Conservation (phyloP, 2,329 filamentous ascomycete species). For the Penicillium freii region DNA sequence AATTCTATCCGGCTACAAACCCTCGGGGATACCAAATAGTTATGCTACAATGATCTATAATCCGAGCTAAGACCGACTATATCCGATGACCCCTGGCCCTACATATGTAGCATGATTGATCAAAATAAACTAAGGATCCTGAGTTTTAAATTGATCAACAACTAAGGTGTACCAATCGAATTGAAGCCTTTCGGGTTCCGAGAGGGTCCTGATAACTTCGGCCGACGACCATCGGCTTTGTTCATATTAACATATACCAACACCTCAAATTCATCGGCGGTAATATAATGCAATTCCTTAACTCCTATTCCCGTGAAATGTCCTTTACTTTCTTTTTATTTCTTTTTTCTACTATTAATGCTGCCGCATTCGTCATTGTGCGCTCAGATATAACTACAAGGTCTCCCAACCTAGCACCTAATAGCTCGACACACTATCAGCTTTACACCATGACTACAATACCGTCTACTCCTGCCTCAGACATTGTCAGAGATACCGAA, state of each 20-base stretch:
- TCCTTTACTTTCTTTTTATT: background rate
- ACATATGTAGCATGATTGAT: background rate
- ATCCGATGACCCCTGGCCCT: background rate
- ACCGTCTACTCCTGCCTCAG: background rate
- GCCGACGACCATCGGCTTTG: background rate
- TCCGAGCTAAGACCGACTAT: background rate
- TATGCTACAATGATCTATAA: background rate
- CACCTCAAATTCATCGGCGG: background rate
- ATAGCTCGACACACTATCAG: background rate
- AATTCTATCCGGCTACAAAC: background rate
- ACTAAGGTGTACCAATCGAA: background rate
- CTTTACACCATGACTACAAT: background rate
- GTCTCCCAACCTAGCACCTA: background rate
- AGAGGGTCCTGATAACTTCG: background rate
- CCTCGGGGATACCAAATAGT: background rate
- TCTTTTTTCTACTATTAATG: background rate
- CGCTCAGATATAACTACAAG: background rate
- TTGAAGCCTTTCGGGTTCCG: background rate
- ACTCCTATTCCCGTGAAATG: background rate
- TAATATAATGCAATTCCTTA: background rate
- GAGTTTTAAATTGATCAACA: background rate
- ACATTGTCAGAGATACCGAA: background rate
- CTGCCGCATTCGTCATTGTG: background rate
- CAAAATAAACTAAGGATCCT: background rate
- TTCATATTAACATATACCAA: background rate